These are phyloP conservation scores for Ophiostoma triangulosporum DNA, from an alignment of 2,329 filamentous ascomycete genomes.

Conservation along the genomic window DNA sequence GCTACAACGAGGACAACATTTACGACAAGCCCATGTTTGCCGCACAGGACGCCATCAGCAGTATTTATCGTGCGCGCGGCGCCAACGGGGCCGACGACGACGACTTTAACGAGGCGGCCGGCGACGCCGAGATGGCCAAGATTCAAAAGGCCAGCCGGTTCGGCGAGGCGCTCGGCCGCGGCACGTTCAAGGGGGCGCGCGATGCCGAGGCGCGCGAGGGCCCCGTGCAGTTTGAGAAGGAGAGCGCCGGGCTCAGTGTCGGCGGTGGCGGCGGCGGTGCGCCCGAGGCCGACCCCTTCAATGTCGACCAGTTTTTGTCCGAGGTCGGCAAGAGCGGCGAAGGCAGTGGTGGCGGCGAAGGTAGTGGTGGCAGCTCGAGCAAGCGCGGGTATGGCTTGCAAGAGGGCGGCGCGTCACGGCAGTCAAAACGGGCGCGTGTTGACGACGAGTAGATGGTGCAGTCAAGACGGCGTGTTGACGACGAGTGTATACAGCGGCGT, in stretches of 20 bases:
- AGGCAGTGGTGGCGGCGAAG: conserved; percentile 10
- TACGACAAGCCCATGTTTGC: conserved; percentile 97
- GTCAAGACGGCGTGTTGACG: conserved; percentile 47
- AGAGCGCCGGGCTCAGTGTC: conserved; percentile 23
- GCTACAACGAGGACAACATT: conserved; percentile 93
- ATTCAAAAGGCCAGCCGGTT: conserved; percentile 80
- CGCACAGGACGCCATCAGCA: conserved; percentile 85
- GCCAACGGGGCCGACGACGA: conserved; percentile 65
- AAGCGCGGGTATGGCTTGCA: conserved; percentile 70
- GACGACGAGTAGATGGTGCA: conserved; percentile 34
- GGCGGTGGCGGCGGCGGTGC: background rate
- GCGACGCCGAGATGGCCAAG: conserved; percentile 70
- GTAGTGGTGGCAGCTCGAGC: background rate
- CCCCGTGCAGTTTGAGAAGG: conserved; percentile 93
- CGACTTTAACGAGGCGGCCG: conserved; percentile 63
- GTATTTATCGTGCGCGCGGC: conserved; percentile 75
- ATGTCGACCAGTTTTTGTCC: conserved; percentile 84
- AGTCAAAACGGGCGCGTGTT: conserved; percentile 62
- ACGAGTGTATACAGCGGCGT: conserved; percentile 21
- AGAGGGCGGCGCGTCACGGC: conserved; percentile 35
- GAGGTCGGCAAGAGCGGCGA: conserved; percentile 51
- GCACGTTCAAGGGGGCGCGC: conserved; percentile 78
- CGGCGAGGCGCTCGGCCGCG: conserved; percentile 70
- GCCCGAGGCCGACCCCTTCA: conserved; percentile 47
- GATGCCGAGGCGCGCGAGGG: conserved; percentile 79